Evolutionary conservation across 116 monocot genomes (phyloP).

Genomic region (Trichopus zeylanicus): DNA sequence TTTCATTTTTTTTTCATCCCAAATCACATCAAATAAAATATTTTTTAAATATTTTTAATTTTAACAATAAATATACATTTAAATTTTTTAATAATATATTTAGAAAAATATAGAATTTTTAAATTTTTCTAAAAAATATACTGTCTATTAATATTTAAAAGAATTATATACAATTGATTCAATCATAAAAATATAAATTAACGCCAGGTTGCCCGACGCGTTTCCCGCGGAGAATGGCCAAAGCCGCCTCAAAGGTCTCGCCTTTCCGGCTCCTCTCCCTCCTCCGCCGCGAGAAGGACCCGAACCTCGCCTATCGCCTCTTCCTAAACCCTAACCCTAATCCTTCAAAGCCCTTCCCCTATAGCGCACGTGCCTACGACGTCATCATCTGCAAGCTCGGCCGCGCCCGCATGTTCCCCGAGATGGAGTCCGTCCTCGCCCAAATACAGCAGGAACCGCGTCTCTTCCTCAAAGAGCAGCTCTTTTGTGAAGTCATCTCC

Average conservation of each 20-base stretch:
- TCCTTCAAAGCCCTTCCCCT: constrained; percentile 24
- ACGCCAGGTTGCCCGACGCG: not conserved
- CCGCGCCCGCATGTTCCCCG: constrained; percentile 43
- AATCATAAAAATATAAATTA: too few relatives aligned
- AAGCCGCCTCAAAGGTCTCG: constrained; percentile 22
- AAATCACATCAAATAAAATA: too few relatives aligned
- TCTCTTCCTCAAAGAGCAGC: constrained; percentile 43
- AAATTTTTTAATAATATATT: too few relatives aligned
- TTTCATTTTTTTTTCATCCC: too few relatives aligned
- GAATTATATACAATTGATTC: too few relatives aligned
- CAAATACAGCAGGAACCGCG: constrained; percentile 27
- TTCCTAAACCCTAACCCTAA: constrained; percentile 36
- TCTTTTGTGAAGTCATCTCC: constrained; percentile 65
- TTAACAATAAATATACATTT: too few relatives aligned
- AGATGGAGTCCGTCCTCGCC: constrained; percentile 62
- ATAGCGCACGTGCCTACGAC: constrained; percentile 57
- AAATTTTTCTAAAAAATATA: too few relatives aligned
- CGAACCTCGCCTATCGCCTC: constrained; percentile 42
- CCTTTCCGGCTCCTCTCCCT: constrained; percentile 56
- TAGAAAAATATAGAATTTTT: too few relatives aligned
- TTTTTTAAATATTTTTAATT: too few relatives aligned
- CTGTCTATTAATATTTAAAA: too few relatives aligned
- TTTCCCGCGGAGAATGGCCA: constrained; percentile 11
- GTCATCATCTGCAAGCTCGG: constrained; percentile 70
- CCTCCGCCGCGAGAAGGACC: constrained; percentile 54